These are phyloP conservation scores for Debaryomyces subglobosus DNA, from an alignment of 1,139 yeast genomes.

Conservation along the genomic window DNA sequence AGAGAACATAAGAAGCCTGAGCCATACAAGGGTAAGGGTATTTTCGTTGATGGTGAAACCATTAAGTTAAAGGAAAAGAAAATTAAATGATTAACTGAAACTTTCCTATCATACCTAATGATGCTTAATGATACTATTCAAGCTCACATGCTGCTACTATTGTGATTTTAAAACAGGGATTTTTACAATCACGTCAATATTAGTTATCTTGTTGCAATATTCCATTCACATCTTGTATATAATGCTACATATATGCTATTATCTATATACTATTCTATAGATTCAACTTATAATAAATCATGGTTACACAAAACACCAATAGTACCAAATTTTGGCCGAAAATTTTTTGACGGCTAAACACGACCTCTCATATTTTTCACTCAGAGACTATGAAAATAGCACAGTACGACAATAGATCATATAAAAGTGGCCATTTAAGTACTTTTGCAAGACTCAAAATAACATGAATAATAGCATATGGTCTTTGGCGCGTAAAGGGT, in stretches of 20 bases:
- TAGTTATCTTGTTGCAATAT: neutral
- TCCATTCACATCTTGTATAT: constrained; percentile 5
- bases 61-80: constrained; percentile 89
- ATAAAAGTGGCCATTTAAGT: neutral
- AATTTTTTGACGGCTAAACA: neutral
- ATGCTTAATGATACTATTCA: neutral
- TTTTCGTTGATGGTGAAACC: constrained; percentile 89
- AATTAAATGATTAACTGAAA: constrained; percentile 63
- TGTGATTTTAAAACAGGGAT: neutral
- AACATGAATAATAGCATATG: constrained; percentile 11
- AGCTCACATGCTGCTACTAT: neutral
- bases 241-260: neutral
- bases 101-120: neutral
- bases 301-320: constrained; percentile 10
- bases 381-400: neutral
- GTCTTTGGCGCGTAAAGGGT: constrained; percentile 11
- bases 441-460: neutral
- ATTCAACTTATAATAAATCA: constrained; percentile 1
- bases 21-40: constrained; percentile 98
- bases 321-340: neutral
- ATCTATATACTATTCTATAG: neutral
- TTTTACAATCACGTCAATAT: neutral
- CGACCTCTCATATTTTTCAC: constrained; percentile 6
- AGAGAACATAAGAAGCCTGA: constrained; percentile 93
- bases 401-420: neutral